Base-by-base conservation (phyloP, 441 rosid genomes). In the Erysimum cheiri region DNA sequence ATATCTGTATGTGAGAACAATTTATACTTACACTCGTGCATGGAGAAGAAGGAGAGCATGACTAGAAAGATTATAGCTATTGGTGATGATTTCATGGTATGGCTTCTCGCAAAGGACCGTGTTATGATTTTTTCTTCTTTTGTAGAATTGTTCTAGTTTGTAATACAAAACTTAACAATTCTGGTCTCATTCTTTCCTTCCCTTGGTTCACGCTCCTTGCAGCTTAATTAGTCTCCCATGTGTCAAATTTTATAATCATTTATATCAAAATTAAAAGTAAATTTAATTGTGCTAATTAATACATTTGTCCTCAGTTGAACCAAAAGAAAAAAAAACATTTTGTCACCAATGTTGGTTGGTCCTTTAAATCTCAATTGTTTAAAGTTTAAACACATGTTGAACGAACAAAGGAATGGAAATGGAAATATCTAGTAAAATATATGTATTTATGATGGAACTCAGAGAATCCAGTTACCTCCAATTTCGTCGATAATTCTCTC, bases 401-500 rank as follows among this genome's bases (percentile, higher is more conserved):
- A 59, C 14, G 48, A 64, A 56, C 53, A 57, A 39, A 46, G 63
- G 22, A 46, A 31, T 31, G 29, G 40, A 64, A 19, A 22, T 48
- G 44, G 29, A 64, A 5, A 35, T 14, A 17, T 31, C 14, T 26
- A 24, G 5, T 10, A 1, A 32, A 14, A 12, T 37, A 3, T 32
- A 2, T 24, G 8, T 33, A 13, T 50, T 0, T 6, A 35, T 22
- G 53, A 54, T 26, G 63, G 52, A 43, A 26, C 60, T 76, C 64
- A 82, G 49, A 64, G 69, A 68, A 74, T 15, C 56, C 83, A 55
- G 65, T 70, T 86, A 72, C 58, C 81, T 77, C 87, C 91, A 57
- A 88, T 49, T 73, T 87, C 97, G 14, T 53, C 68, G 11, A 93
- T 84, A 61, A 88, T 75, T 69, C 67, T 80, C 71, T 84, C 96